phyloP scores from a whole-genome alignment of 208 protist genomes.

The Phytomonas francai region DNA sequence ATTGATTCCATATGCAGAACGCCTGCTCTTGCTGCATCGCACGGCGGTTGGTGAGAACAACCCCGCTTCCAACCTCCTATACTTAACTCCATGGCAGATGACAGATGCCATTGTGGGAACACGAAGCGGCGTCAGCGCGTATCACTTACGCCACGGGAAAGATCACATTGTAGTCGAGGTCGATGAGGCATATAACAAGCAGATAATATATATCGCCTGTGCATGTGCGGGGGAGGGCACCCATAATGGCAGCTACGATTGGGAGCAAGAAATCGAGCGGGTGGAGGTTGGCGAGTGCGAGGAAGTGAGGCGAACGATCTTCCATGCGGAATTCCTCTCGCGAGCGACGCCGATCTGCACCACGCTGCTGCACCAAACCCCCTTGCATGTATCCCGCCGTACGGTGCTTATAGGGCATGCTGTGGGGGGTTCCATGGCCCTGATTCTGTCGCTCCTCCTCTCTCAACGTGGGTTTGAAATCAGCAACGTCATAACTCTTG shows the following conservation, averaged over 20 bases:
- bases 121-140: slow-evolving; percentile 59
- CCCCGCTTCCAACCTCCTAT: slow-evolving; percentile 14
- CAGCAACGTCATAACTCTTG: slow-evolving; percentile 66
- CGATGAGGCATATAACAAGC: slow-evolving; percentile 75
- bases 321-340: slow-evolving; percentile 52
- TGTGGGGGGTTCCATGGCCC: slow-evolving; percentile 58
- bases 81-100: slow-evolving; percentile 59
- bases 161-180: slow-evolving; percentile 74
- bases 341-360: slow-evolving; percentile 50
- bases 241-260: slow-evolving; percentile 45
- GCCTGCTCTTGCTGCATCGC: slow-evolving; percentile 60
- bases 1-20: slow-evolving; percentile 58
- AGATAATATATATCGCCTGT: slow-evolving; percentile 58
- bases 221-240: slow-evolving; percentile 5
- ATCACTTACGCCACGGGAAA: slow-evolving; percentile 50
- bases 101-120: slow-evolving; percentile 63
- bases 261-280: slow-evolving; percentile 52
- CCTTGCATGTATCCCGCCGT: slow-evolving; percentile 56
- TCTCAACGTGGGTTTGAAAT: slow-evolving; percentile 58
- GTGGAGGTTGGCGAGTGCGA: slow-evolving; percentile 66
- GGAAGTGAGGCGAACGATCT: slow-evolving; percentile 55
- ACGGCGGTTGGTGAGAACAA: slow-evolving; percentile 36
- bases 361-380: slow-evolving; percentile 48
- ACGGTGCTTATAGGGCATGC: slow-evolving; percentile 78
- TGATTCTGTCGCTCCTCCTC: slow-evolving; percentile 46